Conservation (phyloP, 148 eudicot species). For the Arctostaphylos glauca region DNA sequence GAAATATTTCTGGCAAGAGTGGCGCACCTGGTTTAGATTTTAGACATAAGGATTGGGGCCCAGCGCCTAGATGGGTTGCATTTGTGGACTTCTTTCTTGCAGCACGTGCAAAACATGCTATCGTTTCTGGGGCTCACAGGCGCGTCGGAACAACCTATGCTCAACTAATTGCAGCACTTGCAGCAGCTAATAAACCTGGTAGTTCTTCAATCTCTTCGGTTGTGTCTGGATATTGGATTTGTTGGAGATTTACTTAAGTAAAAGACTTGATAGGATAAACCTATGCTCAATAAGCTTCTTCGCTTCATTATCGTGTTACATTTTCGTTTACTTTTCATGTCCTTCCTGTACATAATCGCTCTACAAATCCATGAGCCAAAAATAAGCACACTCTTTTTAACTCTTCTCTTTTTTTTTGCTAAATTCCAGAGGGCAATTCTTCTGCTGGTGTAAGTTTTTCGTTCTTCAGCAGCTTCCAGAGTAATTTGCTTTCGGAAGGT, state of each 20-base stretch:
- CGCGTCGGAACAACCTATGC: constrained; percentile 94
- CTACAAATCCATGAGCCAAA: neutral
- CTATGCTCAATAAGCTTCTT: no score
- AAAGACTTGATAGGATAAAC: no score
- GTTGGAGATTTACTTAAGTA: neutral
- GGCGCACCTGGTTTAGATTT: constrained; percentile 32
- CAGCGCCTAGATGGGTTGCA: constrained; percentile 98
- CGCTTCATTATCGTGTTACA: neutral
- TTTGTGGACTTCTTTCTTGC: constrained; percentile 95
- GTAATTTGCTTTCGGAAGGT: constrained; percentile 53
- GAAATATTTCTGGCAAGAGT: constrained; percentile 47
- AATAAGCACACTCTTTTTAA: neutral
- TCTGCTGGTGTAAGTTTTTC: constrained; percentile 31
- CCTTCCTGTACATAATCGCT: neutral
- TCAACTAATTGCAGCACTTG: constrained; percentile 75
- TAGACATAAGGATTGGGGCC: constrained; percentile 86
- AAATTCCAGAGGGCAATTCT: neutral
- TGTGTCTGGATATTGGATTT: neutral
- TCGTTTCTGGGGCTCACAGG: constrained; percentile 77
- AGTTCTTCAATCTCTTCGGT: neutral
- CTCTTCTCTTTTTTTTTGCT: neutral
- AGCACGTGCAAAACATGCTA: constrained; percentile 76
- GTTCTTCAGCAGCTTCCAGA: constrained; percentile 79
- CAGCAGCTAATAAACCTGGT: constrained; percentile 72
- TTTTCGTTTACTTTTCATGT: neutral